phyloP scores from a whole-genome alignment of 2,329 filamentous ascomycete genomes.

The Colletotrichum truncatum region DNA sequence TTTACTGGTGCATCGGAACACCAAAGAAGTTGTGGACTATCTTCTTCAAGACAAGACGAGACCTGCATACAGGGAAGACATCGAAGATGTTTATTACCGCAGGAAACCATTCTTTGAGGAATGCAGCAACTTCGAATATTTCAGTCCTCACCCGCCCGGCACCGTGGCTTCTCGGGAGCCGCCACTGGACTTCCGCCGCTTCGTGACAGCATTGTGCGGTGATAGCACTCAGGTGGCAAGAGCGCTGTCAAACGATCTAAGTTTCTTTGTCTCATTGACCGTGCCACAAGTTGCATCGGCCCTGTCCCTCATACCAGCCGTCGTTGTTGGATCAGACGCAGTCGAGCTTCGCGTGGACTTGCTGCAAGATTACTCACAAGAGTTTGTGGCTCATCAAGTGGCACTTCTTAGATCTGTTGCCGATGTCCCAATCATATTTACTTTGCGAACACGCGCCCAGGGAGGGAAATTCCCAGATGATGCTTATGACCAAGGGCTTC shows the following conservation, averaged over 20 bases:
- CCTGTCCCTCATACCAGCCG: conserved; percentile 71
- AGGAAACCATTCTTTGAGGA: conserved; percentile 90
- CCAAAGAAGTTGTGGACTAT: conserved; percentile 88
- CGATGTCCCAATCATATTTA: conserved; percentile 88
- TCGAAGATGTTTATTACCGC: conserved; percentile 88
- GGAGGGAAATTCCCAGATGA: conserved; percentile 88
- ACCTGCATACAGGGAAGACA: conserved; percentile 92
- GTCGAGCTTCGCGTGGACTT: conserved; percentile 95
- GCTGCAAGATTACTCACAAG: conserved; percentile 77
- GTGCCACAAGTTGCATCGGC: conserved; percentile 76
- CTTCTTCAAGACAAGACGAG: conserved; percentile 88
- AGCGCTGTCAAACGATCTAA: conserved; percentile 66
- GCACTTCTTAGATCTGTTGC: conserved; percentile 78
- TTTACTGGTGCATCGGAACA: conserved; percentile 86
- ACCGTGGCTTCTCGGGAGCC: conserved; percentile 16
- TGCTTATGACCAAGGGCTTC: conserved; percentile 73
- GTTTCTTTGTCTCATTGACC: conserved; percentile 94
- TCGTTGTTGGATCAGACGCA: conserved; percentile 87
- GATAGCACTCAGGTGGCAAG: conserved; percentile 19
- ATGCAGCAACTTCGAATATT: conserved; percentile 95
- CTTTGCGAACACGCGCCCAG: conserved; percentile 84
- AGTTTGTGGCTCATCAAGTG: conserved; percentile 85
- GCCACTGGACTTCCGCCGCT: conserved; percentile 72
- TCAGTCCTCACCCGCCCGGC: conserved; percentile 71
- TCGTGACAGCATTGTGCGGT: conserved; percentile 60